phyloP scores from a whole-genome alignment of 805 yeast genomes.

The Teunomyces kruisii region DNA sequence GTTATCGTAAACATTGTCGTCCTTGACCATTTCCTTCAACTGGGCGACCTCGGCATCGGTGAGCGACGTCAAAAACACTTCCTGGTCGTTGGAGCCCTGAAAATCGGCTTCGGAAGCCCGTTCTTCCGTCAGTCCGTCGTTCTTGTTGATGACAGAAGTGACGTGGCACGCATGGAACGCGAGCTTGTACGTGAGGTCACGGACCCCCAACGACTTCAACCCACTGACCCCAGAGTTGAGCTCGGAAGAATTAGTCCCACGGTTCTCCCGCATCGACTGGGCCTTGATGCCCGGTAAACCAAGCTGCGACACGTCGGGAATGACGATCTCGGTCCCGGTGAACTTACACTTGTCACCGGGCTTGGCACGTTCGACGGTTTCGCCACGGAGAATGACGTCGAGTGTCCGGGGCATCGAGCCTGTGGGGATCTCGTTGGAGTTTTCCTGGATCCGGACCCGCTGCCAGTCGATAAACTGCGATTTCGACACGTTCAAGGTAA shows the following conservation, averaged over 20 bases:
- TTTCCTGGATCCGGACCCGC: conserved; percentile 90
- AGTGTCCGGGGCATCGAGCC: conserved; percentile 98
- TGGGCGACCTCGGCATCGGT: conserved; percentile 82
- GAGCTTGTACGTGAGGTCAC: conserved; percentile 88
- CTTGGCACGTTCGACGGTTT: conserved; percentile 90
- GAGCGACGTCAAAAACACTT: conserved; percentile 71
- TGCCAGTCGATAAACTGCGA: conserved; percentile 96
- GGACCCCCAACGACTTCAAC: conserved; percentile 83
- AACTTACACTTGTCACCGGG: conserved; percentile 96
- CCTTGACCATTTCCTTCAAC: conserved; percentile 85
- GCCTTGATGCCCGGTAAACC: conserved; percentile 96
- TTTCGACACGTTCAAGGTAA: conserved; percentile 82
- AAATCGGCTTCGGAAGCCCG: conserved; percentile 25
- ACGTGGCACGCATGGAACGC: conserved; percentile 94
- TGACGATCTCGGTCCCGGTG: conserved; percentile 91
- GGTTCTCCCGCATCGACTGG: conserved; percentile 65
- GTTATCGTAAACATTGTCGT: conserved; percentile 79
- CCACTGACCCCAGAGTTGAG: conserved; percentile 87
- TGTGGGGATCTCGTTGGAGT: conserved; percentile 94
- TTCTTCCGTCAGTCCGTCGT: conserved; percentile 14
- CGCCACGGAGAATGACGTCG: conserved; percentile 91
- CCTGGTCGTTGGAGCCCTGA: conserved; percentile 71
- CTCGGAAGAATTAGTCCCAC: conserved; percentile 64
- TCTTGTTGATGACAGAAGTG: conserved; percentile 52
- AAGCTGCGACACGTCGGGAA: conserved; percentile 91